A percentile compares a stretch with the other conserved stretches of the same genome.
phyloP scores from a whole-genome alignment of 495 filamentous ascomycete genomes.

The Aspergillus campestris region DNA sequence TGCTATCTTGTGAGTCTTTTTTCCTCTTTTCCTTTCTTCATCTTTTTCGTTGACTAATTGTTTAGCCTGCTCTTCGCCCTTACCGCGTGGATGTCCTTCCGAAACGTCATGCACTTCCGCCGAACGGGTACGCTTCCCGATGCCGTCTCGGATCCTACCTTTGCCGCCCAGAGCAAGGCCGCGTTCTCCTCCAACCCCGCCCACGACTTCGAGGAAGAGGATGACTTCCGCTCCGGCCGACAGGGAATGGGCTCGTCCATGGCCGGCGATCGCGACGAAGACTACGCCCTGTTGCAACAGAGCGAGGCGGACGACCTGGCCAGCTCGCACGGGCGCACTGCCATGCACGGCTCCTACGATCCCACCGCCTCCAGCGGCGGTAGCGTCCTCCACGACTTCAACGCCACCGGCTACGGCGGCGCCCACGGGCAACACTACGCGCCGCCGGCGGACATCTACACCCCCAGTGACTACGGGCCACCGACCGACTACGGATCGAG shows the following conservation, averaged over 20 bases:
- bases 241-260: constrained; percentile 25
- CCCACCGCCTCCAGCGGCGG: constrained; percentile 26
- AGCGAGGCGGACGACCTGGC: constrained; percentile 36
- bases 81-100: constrained; percentile 67
- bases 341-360: constrained; percentile 31
- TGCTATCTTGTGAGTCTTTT: constrained; percentile 62
- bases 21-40: not conserved
- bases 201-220: constrained; percentile 41
- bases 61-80: constrained; percentile 63
- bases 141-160: constrained; percentile 45
- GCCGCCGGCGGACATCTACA: constrained; percentile 18
- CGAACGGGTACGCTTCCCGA: constrained; percentile 69
- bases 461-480: constrained; percentile 18
- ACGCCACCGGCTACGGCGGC: constrained; percentile 38
- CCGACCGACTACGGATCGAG: constrained; percentile 14
- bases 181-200: constrained; percentile 43
- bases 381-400: constrained; percentile 33
- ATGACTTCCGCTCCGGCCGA: constrained; percentile 40
- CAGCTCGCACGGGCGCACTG: constrained; percentile 26
- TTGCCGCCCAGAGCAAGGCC: constrained; percentile 40
- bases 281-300: constrained; percentile 40
- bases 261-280: constrained; percentile 34
- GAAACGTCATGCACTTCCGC: constrained; percentile 70
- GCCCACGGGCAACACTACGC: constrained; percentile 36
- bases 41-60: constrained; percentile 5